Evolutionary conservation across 176 grass and related monocot species (phyloP).

Genomic region (Metroxylon sagu): DNA sequence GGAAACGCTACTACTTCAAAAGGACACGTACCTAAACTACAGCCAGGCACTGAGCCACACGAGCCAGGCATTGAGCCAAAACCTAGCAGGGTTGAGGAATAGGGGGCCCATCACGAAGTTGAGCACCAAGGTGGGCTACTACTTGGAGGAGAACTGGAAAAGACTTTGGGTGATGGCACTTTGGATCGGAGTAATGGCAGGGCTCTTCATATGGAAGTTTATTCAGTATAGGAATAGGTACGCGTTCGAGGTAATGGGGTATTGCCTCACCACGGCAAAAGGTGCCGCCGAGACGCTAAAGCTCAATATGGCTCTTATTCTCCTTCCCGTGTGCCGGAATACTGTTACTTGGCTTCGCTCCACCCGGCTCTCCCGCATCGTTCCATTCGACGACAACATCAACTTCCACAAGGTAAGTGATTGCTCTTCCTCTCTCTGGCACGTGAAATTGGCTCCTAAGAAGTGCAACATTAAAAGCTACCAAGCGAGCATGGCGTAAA

Average conservation of each 20-base stretch:
- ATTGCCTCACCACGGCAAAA: conserved; percentile 82
- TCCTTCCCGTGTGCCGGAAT: conserved; percentile 91
- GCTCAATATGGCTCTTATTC: conserved; percentile 94
- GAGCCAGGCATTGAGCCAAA: conserved; percentile 92
- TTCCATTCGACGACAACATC: conserved; percentile 98
- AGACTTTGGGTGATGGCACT: conserved; percentile 75
- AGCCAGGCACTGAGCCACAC: conserved; percentile 91
- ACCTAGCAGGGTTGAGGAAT: conserved; percentile 54
- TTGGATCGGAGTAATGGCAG: conserved; percentile 78
- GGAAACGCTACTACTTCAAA: conserved; percentile 93
- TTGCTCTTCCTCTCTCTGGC: too few relatives aligned
- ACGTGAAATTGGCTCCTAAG: too few relatives aligned
- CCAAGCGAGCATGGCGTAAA: too few relatives aligned
- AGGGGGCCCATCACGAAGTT: conserved; percentile 65
- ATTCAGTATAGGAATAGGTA: conserved; percentile 72
- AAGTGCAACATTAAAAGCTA: too few relatives aligned
- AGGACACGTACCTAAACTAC: conserved; percentile 94
- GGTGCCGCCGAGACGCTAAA: conserved; percentile 97
- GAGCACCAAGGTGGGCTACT: conserved; percentile 60
- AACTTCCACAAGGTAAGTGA: conserved; percentile 97
- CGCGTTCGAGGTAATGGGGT: conserved; percentile 82
- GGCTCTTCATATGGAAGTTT: conserved; percentile 90
- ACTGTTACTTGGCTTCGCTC: conserved; percentile 92
- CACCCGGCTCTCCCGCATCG: conserved; percentile 58
- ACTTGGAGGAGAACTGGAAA: conserved; percentile 94